Conservation (phyloP, 2,329 filamentous ascomycete species). For the Fusarium annulatum region DNA sequence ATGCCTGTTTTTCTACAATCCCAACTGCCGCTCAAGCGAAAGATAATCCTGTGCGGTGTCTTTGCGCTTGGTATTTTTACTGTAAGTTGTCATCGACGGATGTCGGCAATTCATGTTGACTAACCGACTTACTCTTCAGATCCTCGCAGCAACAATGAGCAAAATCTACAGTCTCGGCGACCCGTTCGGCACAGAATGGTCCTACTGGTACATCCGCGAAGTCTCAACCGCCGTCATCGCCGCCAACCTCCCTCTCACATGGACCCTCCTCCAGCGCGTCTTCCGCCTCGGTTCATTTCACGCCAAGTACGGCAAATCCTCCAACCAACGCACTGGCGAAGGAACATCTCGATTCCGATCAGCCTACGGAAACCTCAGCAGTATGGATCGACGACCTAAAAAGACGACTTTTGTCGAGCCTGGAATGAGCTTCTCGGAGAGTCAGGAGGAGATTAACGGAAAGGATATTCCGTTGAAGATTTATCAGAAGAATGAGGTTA, state of each 20-base stretch:
- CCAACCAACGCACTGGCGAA: slow-evolving; percentile 40
- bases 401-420: slow-evolving; percentile 20
- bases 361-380: slow-evolving; percentile 40
- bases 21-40: slow-evolving; percentile 60
- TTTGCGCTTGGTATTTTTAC: slow-evolving; percentile 60
- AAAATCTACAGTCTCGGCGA: slow-evolving; percentile 57
- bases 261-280: slow-evolving; percentile 54
- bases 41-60: slow-evolving; percentile 60
- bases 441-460: slow-evolving; percentile 53
- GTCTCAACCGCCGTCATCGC: slow-evolving; percentile 59
- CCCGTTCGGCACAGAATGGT: slow-evolving; percentile 54
- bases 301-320: slow-evolving; percentile 43
- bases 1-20: slow-evolving; percentile 63
- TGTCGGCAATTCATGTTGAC: no score
- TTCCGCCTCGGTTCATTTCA: slow-evolving; percentile 49
- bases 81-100: slow-evolving; percentile 38
- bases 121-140: neutral
- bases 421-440: slow-evolving; percentile 45
- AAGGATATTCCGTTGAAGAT: slow-evolving; percentile 51
- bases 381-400: slow-evolving; percentile 22
- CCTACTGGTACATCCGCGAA: slow-evolving; percentile 59
- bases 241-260: slow-evolving; percentile 57
- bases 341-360: slow-evolving; percentile 38
- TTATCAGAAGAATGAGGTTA: slow-evolving; percentile 51
- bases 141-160: slow-evolving; percentile 45